Evolutionary conservation across 1,139 yeast species (phyloP).

Genomic region (Casaregolazyma lundiana): DNA sequence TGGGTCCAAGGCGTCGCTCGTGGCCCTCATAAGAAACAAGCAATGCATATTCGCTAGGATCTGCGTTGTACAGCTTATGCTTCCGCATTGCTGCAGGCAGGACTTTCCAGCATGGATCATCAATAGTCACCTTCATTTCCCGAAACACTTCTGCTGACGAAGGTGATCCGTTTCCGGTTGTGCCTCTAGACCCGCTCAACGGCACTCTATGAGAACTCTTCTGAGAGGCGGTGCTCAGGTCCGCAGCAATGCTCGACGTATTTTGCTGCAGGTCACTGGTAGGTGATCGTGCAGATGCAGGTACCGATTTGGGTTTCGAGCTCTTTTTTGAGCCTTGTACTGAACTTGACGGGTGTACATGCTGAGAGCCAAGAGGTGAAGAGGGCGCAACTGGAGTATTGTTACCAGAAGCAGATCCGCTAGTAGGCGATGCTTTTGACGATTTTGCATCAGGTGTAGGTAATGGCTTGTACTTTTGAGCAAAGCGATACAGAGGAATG

Average conservation of each 20-base stretch:
- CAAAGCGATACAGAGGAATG: conserved; percentile 36
- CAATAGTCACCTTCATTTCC: conserved; percentile 81
- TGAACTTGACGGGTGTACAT: conserved; percentile 2
- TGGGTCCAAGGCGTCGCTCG: conserved; percentile 75
- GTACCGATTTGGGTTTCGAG: conserved; percentile 2
- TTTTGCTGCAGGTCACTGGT: neutral
- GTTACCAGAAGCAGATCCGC: conserved; percentile 5
- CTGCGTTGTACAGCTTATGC: conserved; percentile 66
- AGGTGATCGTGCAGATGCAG: conserved; percentile 6
- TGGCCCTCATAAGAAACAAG: conserved; percentile 90
- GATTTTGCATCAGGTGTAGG: conserved; percentile 37
- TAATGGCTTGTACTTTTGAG: conserved; percentile 40
- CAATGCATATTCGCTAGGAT: conserved; percentile 85
- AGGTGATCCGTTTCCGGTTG: conserved; percentile 8
- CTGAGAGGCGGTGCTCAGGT: too few relatives aligned
- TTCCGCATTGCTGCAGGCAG: conserved; percentile 86
- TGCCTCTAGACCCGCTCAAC: neutral
- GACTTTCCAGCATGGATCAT: conserved; percentile 87
- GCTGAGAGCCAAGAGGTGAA: conserved; percentile 9
- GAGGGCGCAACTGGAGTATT: conserved; percentile 7
- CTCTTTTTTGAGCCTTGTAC: conserved; percentile 3
- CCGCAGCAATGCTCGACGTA: neutral
- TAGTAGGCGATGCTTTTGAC: conserved; percentile 10
- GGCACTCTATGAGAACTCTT: conserved; percentile 1
- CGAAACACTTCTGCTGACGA: conserved; percentile 62